phyloP scores from a whole-genome alignment of 2,329 filamentous ascomycete genomes.

The Botrytis squamosa region DNA sequence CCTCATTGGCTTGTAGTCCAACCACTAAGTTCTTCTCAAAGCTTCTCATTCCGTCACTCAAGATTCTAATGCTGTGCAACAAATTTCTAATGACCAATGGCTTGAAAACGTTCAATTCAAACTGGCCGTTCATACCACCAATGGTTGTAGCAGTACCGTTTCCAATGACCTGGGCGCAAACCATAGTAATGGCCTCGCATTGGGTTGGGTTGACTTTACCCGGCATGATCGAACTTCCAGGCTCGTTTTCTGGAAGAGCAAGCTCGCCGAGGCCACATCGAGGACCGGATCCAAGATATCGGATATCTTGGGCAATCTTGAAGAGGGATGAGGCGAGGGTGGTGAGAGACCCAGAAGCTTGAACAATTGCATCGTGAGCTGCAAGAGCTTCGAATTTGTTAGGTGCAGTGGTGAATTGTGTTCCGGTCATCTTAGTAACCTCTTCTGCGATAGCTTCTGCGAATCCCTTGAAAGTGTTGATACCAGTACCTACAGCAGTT shows the following conservation, averaged over 20 bases:
- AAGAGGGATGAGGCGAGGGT: conserved; percentile 87
- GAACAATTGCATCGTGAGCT: conserved; percentile 92
- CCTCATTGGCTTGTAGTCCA: conserved; percentile 89
- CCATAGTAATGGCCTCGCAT: conserved; percentile 96
- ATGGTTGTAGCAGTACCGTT: conserved; percentile 94
- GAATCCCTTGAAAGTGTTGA: conserved; percentile 97
- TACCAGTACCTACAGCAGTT: conserved; percentile 92
- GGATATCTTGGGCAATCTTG: conserved; percentile 98
- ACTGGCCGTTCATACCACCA: conserved; percentile 95
- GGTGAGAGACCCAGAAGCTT: conserved; percentile 91
- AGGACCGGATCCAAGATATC: conserved; percentile 93
- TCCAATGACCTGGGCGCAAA: conserved; percentile 96
- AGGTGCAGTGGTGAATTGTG: conserved; percentile 89
- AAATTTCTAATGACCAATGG: conserved; percentile 93
- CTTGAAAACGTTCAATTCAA: conserved; percentile 99
- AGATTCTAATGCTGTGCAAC: conserved; percentile 83
- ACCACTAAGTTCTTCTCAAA: conserved; percentile 92
- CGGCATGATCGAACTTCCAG: conserved; percentile 97
- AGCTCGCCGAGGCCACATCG: conserved; percentile 95
- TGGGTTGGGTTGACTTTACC: conserved; percentile 99
- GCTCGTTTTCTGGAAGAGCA: conserved; percentile 93
- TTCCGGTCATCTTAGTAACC: conserved; percentile 88
- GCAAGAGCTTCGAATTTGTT: conserved; percentile 99
- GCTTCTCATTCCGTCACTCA: conserved; percentile 89
- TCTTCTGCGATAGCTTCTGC: conserved; percentile 89